Conservation (phyloP, 2,329 filamentous ascomycete species). For the Phyllosticta citrichinensis region DNA sequence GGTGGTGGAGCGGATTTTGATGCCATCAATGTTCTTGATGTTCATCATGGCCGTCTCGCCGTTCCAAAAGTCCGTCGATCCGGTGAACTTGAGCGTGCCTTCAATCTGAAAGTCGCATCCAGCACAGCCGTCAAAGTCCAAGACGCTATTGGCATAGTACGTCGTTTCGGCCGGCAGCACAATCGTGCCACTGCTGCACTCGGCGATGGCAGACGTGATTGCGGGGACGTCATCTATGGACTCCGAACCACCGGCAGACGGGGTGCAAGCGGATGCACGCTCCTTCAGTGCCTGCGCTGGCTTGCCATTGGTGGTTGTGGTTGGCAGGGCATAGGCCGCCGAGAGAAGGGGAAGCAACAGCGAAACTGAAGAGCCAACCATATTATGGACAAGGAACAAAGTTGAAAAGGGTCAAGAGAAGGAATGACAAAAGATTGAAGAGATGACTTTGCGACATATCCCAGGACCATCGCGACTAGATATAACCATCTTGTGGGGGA, state of each 20-base stretch:
- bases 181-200: slow-evolving; percentile 37
- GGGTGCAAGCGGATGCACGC: slow-evolving; percentile 22
- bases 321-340: neutral
- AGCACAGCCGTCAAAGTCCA: slow-evolving; percentile 33
- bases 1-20: slow-evolving; percentile 32
- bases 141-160: slow-evolving; percentile 34
- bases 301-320: neutral
- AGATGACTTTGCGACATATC: neutral
- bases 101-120: slow-evolving; percentile 40
- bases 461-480: neutral
- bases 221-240: slow-evolving; percentile 35
- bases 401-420: neutral
- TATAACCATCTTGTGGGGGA: neutral
- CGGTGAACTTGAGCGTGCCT: slow-evolving; percentile 32
- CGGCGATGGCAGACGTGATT: slow-evolving; percentile 32
- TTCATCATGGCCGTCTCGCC: slow-evolving; percentile 32
- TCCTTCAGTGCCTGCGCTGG: neutral
- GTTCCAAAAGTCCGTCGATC: slow-evolving; percentile 34
- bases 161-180: slow-evolving; percentile 32
- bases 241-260: slow-evolving; percentile 20
- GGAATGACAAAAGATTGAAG: neutral
- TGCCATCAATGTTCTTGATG: slow-evolving; percentile 27
- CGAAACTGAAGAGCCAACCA: neutral
- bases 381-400: neutral
- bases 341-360: neutral